Conservation (phyloP, 192 early-diverging fungal species). For the Umbelopsis isabellina region DNA sequence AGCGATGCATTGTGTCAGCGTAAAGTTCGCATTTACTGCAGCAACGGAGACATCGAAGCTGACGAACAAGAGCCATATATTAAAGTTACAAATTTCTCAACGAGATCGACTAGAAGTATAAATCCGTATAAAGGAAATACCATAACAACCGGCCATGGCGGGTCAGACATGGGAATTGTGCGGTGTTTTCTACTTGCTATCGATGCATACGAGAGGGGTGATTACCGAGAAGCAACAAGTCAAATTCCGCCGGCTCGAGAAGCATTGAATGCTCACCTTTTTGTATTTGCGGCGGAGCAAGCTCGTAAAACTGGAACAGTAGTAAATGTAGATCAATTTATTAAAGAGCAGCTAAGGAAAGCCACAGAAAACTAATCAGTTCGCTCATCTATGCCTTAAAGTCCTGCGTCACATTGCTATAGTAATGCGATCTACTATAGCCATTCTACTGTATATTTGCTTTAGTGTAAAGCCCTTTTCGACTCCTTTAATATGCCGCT, state of each 20-base stretch:
- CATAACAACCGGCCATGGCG: background rate
- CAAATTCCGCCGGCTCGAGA: background rate
- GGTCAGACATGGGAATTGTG: background rate
- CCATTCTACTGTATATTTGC: too few species aligned
- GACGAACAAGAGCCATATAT: background rate
- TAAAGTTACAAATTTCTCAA: background rate
- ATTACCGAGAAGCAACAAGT: background rate
- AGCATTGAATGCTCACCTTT: conserved; percentile 24
- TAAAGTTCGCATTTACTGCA: conserved; percentile 20
- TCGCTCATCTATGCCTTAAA: too few species aligned
- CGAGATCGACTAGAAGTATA: background rate
- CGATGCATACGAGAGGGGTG: background rate
- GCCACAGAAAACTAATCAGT: too few species aligned
- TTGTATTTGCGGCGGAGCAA: conserved; percentile 39
- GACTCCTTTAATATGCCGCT: too few species aligned
- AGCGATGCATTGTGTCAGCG: conserved; percentile 26
- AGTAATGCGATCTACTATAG: too few species aligned
- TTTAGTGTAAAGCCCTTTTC: too few species aligned
- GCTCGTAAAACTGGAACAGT: conserved; percentile 22
- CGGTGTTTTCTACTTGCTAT: background rate
- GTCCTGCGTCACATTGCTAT: too few species aligned
- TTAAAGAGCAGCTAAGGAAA: background rate
- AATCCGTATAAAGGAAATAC: background rate
- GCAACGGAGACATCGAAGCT: conserved; percentile 13
- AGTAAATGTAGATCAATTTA: conserved; percentile 24